Evolutionary conservation across 495 filamentous ascomycete genomes (phyloP), one percentile per base, ranked within the genome.

Genomic region (Tuber melanosporum): DNA sequence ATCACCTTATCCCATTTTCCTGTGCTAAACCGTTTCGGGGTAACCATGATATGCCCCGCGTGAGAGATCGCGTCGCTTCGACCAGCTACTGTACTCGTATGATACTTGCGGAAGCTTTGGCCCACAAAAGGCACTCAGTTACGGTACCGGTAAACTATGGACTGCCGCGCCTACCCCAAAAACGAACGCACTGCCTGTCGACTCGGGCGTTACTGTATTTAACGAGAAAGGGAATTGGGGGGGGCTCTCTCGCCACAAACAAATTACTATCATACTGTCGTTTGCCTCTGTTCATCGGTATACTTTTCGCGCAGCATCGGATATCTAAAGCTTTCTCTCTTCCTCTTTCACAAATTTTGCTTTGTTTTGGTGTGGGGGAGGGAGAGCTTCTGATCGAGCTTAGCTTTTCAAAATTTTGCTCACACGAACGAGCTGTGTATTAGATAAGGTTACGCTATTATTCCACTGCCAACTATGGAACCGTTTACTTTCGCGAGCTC

Each of bases 401-500:
- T 72, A 26, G 36, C 44, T n/a, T 43, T 43, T 42, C 26, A 26
- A 12, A n/a, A 17, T 6, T 15, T 72, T 32, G 46, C 15, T 74
- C 72, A 26, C 46, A 44, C 46, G 72, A 74, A 74, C 43, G 57
- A 57, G n/a, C 46, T 42, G 15, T 36, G 32, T 45, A n/a, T n/a
- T 43, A 43, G 45, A 49, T n/a, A 47, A 43, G 41, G 43, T 8
- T 72, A 22, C 52, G 73, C 36, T 83, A 49, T 15, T 74, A 72
- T 75, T 69, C 79, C 7, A 7, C 73, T 73, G 32, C 73, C 80
- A 4, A 62, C 72, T 73, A 97, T 98, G 94, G 95, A 99, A 82
- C 91, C 94, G 70, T 98, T 96, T 84, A 94, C 93, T 1, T 98
- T 98, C 86, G 94, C 93, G 71, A 91, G 89, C 80, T 97, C 95